phyloP scores from a whole-genome alignment of 495 filamentous ascomycete species.

The Hypomontagnella monticulosa region DNA sequence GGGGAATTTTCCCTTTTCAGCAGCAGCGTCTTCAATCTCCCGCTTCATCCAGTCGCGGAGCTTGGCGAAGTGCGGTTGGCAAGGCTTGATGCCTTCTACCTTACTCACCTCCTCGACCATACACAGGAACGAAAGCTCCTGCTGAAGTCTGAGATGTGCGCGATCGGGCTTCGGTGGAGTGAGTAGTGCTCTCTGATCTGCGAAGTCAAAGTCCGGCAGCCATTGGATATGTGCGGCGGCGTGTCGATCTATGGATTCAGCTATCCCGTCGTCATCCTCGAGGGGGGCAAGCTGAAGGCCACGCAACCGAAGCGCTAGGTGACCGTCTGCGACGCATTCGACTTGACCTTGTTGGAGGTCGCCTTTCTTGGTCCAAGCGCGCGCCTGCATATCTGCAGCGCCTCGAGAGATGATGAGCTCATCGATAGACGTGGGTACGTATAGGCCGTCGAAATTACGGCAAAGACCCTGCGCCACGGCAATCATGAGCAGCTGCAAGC shows the following conservation, averaged over 20 bases:
- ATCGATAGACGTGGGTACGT: conserved; percentile 51
- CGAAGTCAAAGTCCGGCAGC: conserved; percentile 50
- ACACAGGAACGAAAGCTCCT: conserved; percentile 47
- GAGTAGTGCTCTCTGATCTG: conserved; percentile 36
- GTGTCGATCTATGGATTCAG: conserved; percentile 31
- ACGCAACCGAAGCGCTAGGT: conserved; percentile 28
- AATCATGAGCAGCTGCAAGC: conserved; percentile 51
- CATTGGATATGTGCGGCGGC: conserved; percentile 48
- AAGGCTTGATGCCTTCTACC: conserved; percentile 24
- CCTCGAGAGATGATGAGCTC: conserved; percentile 46
- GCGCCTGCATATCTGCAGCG: conserved; percentile 35
- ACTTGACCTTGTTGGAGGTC: conserved; percentile 27
- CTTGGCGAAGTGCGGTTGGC: conserved; percentile 46
- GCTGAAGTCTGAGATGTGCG: conserved; percentile 28
- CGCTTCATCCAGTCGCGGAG: conserved; percentile 46
- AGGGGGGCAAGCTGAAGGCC: conserved; percentile 42
- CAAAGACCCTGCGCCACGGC: conserved; percentile 46
- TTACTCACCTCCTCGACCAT: conserved; percentile 38
- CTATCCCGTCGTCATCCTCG: conserved; percentile 30
- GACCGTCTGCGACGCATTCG: conserved; percentile 38
- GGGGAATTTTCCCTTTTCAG: conserved; percentile 25
- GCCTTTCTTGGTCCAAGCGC: conserved; percentile 28
- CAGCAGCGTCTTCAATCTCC: conserved; percentile 31
- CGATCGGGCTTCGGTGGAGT: conserved; percentile 16
- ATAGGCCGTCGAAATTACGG: conserved; percentile 43